These are phyloP conservation scores for Colletotrichum camelliae DNA, from an alignment of 2,329 filamentous ascomycete species.

Conservation along the genomic window DNA sequence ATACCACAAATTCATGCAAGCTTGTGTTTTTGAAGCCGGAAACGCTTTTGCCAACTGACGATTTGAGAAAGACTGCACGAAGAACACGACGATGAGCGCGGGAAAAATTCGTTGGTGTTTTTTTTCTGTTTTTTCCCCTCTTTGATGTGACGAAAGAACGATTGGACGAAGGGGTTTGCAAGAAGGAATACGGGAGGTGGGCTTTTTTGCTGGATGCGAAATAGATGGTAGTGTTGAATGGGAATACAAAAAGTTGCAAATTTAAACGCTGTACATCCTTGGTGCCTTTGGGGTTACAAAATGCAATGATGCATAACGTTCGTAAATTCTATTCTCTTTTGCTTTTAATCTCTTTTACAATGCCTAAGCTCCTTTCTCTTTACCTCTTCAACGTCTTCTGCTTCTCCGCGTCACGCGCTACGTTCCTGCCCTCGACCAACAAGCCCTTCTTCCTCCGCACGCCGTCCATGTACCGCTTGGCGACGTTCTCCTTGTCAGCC, in stretches of 20 bases:
- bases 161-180: not conserved
- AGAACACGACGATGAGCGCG: not conserved
- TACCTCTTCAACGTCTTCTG: constrained; percentile 73
- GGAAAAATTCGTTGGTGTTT: not conserved
- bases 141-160: not conserved
- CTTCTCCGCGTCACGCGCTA: constrained; percentile 91
- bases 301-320: not conserved
- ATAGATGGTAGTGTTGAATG: not conserved
- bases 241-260: not conserved
- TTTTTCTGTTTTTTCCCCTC: not conserved
- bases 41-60: not conserved
- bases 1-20: constrained; percentile 11
- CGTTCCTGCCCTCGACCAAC: constrained; percentile 77
- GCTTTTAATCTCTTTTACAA: not conserved
- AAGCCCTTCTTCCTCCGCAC: constrained; percentile 89
- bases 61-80: not conserved
- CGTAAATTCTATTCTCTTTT: not conserved
- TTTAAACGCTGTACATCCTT: not conserved
- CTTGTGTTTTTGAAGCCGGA: not conserved
- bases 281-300: not conserved
- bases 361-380: not conserved
- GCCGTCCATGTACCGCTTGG: constrained; percentile 92
- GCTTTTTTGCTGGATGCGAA: not conserved
- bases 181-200: not conserved
- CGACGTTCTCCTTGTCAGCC: constrained; percentile 93